Evolutionary conservation across 2,329 filamentous ascomycete species (phyloP).

Genomic region (Didymella pomorum): DNA sequence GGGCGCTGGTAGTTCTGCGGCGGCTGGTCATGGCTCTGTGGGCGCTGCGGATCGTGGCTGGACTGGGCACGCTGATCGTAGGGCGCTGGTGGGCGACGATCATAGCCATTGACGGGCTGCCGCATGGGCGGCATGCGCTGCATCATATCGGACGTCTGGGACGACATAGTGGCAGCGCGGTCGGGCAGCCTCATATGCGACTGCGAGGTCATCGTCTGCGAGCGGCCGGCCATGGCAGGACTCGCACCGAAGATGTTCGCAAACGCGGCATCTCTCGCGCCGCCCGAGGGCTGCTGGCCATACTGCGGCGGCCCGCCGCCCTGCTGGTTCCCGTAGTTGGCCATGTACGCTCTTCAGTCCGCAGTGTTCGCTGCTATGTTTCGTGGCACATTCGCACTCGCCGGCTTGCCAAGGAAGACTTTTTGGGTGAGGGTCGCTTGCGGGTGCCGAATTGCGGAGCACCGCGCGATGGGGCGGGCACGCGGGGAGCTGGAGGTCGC

Average conservation of each 20-base stretch:
- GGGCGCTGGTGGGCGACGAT: constrained; percentile 43
- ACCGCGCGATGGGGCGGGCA: neutral
- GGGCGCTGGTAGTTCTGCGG: constrained; percentile 41
- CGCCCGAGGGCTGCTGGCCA: constrained; percentile 59
- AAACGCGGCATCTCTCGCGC: constrained; percentile 91
- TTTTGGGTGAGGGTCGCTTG: constrained; percentile 26
- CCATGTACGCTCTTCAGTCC: constrained; percentile 57
- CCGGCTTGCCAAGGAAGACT: constrained; percentile 23
- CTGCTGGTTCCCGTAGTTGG: constrained; percentile 70
- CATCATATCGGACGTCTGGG: constrained; percentile 61
- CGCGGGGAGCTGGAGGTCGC: neutral
- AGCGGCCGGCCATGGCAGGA: constrained; percentile 76
- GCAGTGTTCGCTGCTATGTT: constrained; percentile 21
- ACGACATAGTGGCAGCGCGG: constrained; percentile 74
- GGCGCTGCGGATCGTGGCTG: constrained; percentile 39
- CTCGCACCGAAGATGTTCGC: constrained; percentile 95
- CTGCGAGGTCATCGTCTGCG: constrained; percentile 93
- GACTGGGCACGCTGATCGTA: constrained; percentile 46
- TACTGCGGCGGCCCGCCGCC: constrained; percentile 61
- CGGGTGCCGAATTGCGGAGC: constrained; percentile 19
- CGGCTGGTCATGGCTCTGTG: constrained; percentile 37
- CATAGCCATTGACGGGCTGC: constrained; percentile 55
- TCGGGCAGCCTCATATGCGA: constrained; percentile 68
- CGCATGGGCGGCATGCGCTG: constrained; percentile 71
- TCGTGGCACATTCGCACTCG: constrained; percentile 35